Evolutionary conservation across 495 filamentous ascomycete species (phyloP), one percentile per base, ranked within the genome.

Genomic region (Neurospora sp.): DNA sequence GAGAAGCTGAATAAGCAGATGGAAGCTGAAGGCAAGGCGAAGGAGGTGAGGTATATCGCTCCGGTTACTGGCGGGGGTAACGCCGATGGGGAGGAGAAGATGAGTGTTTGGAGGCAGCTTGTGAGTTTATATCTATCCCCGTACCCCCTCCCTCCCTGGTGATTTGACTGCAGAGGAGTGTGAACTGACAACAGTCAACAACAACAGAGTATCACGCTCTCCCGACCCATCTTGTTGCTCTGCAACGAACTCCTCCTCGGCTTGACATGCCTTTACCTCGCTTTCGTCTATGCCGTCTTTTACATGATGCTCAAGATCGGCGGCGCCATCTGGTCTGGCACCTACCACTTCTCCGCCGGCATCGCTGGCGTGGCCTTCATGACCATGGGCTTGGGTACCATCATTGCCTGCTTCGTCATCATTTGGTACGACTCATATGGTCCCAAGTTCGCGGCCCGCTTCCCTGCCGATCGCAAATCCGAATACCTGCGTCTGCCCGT

Each of bases 401-500:
- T 90, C 10, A 78, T 83, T 74, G 87, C 83, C 73, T 90, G 88
- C 79, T 78, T 79, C 46, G 79, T 86, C 72, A 86, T 87, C 71
- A 71, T 86, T 22, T 78, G 80, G 70, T 83, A 71, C 70, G 72
- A 78, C 68, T 70, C 72, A 84, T 22, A 76, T 20, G 76, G 73
- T 12, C 72, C 74, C 8, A 70, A 73, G 2, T 46, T 80, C 7
- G 70, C 39, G 12, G 75, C 71, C 9, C 74, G 74, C 18, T 66
- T 76, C 35, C 78, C 77, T 0, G 69, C 69, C 10, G 74, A 76
- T 66, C 75, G 71, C n/a, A 66, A 66, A 18, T 48, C 73, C 6
- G 91, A 93, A 76, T 85, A 85, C 75, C 86, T 89, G 35, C 87
- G 91, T 5, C 88, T 93, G 2, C 90, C 91, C 0, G 78, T 91